Percentiles rank a stretch among this genome's conserved stretches.
Conservation (phyloP, 2,329 filamentous ascomycete species). For the Macroventuria anomochaeta region DNA sequence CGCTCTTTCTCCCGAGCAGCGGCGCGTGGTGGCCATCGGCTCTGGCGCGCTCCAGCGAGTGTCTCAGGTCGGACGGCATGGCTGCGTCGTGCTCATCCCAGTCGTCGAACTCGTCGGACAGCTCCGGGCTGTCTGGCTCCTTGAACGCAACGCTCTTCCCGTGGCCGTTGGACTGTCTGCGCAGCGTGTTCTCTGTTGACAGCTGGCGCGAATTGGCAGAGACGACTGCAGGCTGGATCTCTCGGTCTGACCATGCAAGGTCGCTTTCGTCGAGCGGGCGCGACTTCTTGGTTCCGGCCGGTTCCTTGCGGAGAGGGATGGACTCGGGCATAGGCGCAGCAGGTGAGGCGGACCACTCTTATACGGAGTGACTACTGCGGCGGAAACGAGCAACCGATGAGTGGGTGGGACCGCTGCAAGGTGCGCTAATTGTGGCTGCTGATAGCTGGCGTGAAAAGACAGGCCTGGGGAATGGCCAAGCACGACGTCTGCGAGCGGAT, state of each 20-base stretch:
- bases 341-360: slow-evolving; percentile 10
- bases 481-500: not conserved
- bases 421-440: slow-evolving; percentile 15
- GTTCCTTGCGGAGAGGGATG: slow-evolving; percentile 44
- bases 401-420: slow-evolving; percentile 25
- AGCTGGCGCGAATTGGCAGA: slow-evolving; percentile 30
- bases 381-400: slow-evolving; percentile 11
- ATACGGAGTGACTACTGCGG: not conserved
- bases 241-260: slow-evolving; percentile 20
- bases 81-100: slow-evolving; percentile 54
- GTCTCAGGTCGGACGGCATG: slow-evolving; percentile 60
- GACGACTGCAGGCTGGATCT: slow-evolving; percentile 30
- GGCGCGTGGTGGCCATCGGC: slow-evolving; percentile 58
- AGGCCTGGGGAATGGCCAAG: not conserved
- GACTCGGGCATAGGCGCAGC: slow-evolving; percentile 48
- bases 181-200: slow-evolving; percentile 36
- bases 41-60: slow-evolving; percentile 47
- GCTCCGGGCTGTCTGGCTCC: slow-evolving; percentile 28
- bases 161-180: slow-evolving; percentile 33
- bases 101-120: slow-evolving; percentile 51
- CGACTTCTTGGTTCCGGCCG: slow-evolving; percentile 18
- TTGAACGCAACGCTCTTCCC: slow-evolving; percentile 15
- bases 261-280: slow-evolving; percentile 25
- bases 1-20: slow-evolving; percentile 56
- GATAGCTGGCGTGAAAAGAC: slow-evolving; percentile 10